Base-by-base conservation (phyloP, 352 stramenopile genomes). In the Phytophthora quininea region DNA sequence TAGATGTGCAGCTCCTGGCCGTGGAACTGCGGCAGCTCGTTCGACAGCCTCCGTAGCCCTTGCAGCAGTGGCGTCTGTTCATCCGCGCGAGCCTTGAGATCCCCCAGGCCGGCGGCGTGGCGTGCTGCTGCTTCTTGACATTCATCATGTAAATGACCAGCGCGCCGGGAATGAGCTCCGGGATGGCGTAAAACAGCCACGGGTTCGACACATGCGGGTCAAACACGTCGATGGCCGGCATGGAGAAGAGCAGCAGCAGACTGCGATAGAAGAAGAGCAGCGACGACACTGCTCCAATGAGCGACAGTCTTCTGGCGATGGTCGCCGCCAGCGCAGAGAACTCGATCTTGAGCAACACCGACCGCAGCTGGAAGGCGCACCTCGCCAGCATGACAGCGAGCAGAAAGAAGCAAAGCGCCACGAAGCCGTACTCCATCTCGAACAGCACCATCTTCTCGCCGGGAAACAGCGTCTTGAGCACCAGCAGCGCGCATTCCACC, bases 81-180 rank as follows among this genome's bases (percentile, higher is more conserved):
- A 42, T 82, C 76, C 9, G 49, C 40, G 8, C 46, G 29, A 5
- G 14, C 56, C 32, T 74, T 78, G 4, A 52, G 31, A 68, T 68
- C 9, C 71, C 59, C 67, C 67, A 73, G 10, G 53, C 30, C 31
- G 69, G 60, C 19, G 57, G 46, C 7, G 54, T 11, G 3, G 24
- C 35, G 15, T 57, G 61, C 6, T 63, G 60, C 45, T 71, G 67
- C 14, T 59, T 54, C 71, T 93, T 91, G 55, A 92, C 84, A 14
- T 85, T 85, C 86, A 93, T 93, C 82, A 88, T 90, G 54, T 81
- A 87, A 46, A 93, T 89, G 29, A 93, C 86, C 46, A 93, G 67
- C 11, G 79, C 62, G 30, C 83, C 86, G 2, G 86, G 86, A 33
- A 92, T 70, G 51, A 93, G 79, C 71, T 93, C 83, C 0, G 82